phyloP scores from a whole-genome alignment of 371 early-diverging fungal genomes.

The Vairimorpha ceranae region DNA sequence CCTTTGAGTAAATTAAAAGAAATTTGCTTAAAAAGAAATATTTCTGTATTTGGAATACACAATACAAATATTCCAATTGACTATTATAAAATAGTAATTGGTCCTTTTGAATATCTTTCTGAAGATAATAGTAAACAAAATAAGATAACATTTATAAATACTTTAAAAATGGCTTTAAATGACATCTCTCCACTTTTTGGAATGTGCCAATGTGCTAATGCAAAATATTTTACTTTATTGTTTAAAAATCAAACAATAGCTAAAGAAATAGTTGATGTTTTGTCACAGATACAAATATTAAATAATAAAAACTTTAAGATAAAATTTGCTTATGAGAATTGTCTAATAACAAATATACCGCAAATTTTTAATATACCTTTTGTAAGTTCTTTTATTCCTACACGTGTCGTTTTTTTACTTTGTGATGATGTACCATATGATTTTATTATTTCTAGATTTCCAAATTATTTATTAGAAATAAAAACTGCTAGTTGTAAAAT shows the following conservation, averaged over 20 bases:
- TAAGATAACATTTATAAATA: background rate
- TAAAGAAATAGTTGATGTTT: slow-evolving; percentile 5
- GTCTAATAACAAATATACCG: background rate
- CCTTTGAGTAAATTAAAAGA: background rate
- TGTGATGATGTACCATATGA: background rate
- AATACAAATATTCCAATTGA: slow-evolving; percentile 10
- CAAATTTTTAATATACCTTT: slow-evolving; percentile 1
- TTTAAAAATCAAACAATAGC: slow-evolving; percentile 2
- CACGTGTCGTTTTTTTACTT: slow-evolving; percentile 18
- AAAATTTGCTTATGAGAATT: slow-evolving; percentile 17
- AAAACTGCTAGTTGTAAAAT: background rate
- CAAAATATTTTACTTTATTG: slow-evolving; percentile 6
- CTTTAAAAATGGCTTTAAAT: slow-evolving; percentile 8
- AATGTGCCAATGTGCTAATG: background rate
- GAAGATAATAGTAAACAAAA: background rate
- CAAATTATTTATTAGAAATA: background rate
- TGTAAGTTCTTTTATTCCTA: background rate
- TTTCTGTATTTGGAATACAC: slow-evolving; percentile 4
- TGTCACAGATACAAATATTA: slow-evolving; percentile 8
- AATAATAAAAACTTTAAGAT: background rate
- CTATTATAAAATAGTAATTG: slow-evolving; percentile 15
- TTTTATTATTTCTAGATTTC: background rate
- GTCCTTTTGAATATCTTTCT: slow-evolving; percentile 28
- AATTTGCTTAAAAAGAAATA: background rate
- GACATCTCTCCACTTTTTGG: slow-evolving; percentile 16